These are phyloP conservation scores for Diutina siamensis DNA, from an alignment of 1,139 yeast species.

Conservation along the genomic window DNA sequence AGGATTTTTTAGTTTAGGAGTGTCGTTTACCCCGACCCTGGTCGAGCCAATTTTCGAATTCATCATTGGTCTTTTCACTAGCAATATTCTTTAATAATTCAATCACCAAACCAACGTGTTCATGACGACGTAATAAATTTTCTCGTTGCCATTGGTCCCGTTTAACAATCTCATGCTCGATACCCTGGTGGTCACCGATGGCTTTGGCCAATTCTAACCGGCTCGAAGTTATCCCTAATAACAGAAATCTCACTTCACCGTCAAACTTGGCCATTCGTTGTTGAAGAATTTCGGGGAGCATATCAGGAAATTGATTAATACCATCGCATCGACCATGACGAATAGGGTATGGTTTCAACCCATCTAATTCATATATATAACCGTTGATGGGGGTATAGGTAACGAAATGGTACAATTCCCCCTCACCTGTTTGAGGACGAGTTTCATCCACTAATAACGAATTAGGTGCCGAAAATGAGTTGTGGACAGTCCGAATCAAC, in stretches of 20 bases:
- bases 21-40: constrained; percentile 11
- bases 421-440: constrained; percentile 19
- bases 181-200: constrained; percentile 24
- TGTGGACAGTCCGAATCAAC: constrained; percentile 45
- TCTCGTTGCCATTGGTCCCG: constrained; percentile 29
- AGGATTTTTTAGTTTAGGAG: background rate
- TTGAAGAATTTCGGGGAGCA: constrained; percentile 32
- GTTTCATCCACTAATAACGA: constrained; percentile 36
- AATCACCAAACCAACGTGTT: constrained; percentile 42
- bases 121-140: constrained; percentile 40
- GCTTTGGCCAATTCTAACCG: constrained; percentile 27
- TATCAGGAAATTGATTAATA: constrained; percentile 30
- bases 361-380: constrained; percentile 54
- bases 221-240: constrained; percentile 45
- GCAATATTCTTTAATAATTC: constrained; percentile 33
- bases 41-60: constrained; percentile 31
- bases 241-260: constrained; percentile 46
- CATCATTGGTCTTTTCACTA: constrained; percentile 23
- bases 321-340: constrained; percentile 33
- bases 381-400: constrained; percentile 41
- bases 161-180: constrained; percentile 21
- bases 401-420: constrained; percentile 47
- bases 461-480: constrained; percentile 51
- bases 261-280: constrained; percentile 33
- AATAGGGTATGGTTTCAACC: constrained; percentile 49